Base-by-base conservation (phyloP, 352 stramenopile genomes). In the Phytophthora constricta region DNA sequence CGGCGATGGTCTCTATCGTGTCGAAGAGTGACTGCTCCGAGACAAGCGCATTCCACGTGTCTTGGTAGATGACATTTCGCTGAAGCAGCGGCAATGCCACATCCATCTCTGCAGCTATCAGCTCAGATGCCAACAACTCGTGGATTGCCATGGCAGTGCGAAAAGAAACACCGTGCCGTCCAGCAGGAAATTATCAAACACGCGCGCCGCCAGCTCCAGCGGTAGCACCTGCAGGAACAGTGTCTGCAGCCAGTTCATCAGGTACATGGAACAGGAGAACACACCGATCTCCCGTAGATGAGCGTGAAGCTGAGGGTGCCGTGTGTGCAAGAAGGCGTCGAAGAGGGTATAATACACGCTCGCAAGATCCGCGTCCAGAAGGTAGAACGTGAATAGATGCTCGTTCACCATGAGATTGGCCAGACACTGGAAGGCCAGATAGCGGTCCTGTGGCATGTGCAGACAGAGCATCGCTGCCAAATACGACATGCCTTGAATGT, bases 401-500 rank as follows among this genome's bases (percentile, higher is more conserved):
- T 97, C 87, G 31, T 95, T 81, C 27, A 95, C 80, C 84, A 97
- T 92, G 46, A 97, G 76, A 53, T 96, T 96, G 14, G 86, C 86
- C 11, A 97, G 70, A 46, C 86, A 96, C 61, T 97, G 88, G 70
- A 97, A 97, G 3, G 83, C 74, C 57, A 93, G 52, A 42, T 87
- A 95, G 19, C 84, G 79, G 57, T 96, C 85, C 55, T 89, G 79
- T 0, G 87, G 85, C 78, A 97, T 95, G 70, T 96, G 87, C 10
- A 97, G 65, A 60, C 86, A 95, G 20, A 97, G 47, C 68, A 96
- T 77, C 11, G 90, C 90, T 0, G 89, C 87, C 16, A 97, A 64
- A 53, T 97, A 97, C 49, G 84, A 94, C 89, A 97, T 96, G 25
- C 90, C 90, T 52, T 97, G 90, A 49, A 96, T 94, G 51, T 97